Evolutionary conservation across 1,139 yeast species (phyloP).

Genomic region (Yamadazyma trypodendri): DNA sequence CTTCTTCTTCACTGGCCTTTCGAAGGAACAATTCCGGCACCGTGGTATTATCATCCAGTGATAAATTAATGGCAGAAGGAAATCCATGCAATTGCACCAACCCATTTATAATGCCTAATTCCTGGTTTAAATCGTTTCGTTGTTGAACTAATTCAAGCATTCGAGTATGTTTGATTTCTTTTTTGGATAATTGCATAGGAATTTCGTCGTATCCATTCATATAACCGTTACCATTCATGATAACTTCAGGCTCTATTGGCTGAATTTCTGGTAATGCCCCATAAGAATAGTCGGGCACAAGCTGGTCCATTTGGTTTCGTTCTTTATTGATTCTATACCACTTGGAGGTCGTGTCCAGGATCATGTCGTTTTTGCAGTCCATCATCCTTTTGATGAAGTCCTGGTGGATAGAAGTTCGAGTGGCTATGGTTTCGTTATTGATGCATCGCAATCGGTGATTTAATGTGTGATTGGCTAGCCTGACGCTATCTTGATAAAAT

Average conservation of each 20-base stretch:
- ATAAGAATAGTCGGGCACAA: conserved; percentile 48
- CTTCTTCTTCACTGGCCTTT: conserved; percentile 60
- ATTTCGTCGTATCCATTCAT: conserved; percentile 9
- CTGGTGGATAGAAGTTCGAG: conserved; percentile 80
- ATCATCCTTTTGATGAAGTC: conserved; percentile 69
- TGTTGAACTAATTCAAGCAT: conserved; percentile 51
- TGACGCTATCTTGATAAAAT: conserved; percentile 66
- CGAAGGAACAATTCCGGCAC: conserved; percentile 41
- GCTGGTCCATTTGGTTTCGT: conserved; percentile 77
- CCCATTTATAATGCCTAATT: conserved; percentile 58
- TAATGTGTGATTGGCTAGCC: conserved; percentile 65
- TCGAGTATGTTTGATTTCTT: conserved; percentile 36
- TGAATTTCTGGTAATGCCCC: conserved; percentile 34
- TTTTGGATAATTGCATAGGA: conserved; percentile 25
- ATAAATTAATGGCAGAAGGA: conserved; percentile 60
- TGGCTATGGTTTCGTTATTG: conserved; percentile 76
- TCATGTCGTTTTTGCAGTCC: conserved; percentile 65
- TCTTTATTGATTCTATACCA: conserved; percentile 95
- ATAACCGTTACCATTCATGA: conserved; percentile 2
- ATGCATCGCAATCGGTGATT: conserved; percentile 75
- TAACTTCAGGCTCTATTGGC: conserved; percentile 13
- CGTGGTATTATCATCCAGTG: conserved; percentile 20
- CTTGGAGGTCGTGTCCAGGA: conserved; percentile 73
- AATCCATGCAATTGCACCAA: conserved; percentile 59
- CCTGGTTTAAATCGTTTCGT: conserved; percentile 52